Evolutionary conservation across 306 rosid species (phyloP).

Genomic region (Rosa multiflora): DNA sequence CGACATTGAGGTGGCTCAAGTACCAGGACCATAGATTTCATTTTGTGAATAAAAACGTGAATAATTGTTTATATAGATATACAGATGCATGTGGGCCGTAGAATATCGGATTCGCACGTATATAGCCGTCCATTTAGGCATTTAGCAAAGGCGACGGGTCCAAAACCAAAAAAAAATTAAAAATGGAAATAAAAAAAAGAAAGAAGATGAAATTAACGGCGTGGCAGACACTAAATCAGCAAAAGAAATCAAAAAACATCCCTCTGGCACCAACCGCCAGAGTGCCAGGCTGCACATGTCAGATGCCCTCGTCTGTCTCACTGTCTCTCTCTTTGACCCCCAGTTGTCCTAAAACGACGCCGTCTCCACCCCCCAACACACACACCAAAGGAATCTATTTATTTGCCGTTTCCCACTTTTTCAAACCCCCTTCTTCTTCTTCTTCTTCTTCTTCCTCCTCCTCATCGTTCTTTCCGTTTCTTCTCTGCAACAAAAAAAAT

Average conservation of each 20-base stretch:
- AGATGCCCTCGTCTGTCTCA: background rate
- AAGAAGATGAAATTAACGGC: background rate
- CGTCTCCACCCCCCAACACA: constrained; percentile 14
- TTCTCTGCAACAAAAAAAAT: constrained; percentile 19
- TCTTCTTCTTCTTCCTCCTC: constrained; percentile 23
- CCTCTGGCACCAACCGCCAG: constrained; percentile 13
- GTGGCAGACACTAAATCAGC: constrained; percentile 6
- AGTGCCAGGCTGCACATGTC: constrained; percentile 11
- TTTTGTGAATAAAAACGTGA: background rate
- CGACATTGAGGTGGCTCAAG: background rate
- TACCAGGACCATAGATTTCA: background rate
- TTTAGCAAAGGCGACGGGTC: background rate
- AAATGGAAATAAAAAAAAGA: background rate
- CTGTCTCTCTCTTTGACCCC: constrained; percentile 20
- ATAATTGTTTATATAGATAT: background rate
- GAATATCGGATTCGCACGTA: background rate
- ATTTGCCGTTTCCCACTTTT: constrained; percentile 30
- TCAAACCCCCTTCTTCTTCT: constrained; percentile 17
- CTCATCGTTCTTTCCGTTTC: constrained; percentile 32
- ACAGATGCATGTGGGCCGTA: background rate
- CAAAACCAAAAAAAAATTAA: background rate
- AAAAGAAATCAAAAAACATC: background rate
- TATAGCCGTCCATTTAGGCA: background rate
- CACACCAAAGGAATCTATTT: constrained; percentile 23
- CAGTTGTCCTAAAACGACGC: constrained; percentile 31